Evolutionary conservation across 495 filamentous ascomycete species (phyloP).

Genomic region (Beverwykella pulmonaria): DNA sequence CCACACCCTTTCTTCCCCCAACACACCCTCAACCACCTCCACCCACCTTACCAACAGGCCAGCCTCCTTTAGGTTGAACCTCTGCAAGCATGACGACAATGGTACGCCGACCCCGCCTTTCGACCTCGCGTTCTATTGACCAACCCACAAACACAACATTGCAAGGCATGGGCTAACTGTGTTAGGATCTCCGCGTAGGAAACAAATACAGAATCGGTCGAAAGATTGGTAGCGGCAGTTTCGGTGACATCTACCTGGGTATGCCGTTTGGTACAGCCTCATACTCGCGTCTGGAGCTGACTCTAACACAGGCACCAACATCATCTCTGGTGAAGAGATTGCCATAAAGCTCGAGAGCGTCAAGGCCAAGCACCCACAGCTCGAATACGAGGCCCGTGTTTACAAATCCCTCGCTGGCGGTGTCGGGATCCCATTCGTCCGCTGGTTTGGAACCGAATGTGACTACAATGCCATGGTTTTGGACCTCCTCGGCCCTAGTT

Average conservation of each 20-base stretch:
- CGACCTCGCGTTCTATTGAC: not conserved
- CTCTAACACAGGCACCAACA: constrained; percentile 77
- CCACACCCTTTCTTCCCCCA: constrained; percentile 5
- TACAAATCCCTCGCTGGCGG: constrained; percentile 99
- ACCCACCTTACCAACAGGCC: constrained; percentile 19
- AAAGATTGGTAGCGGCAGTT: constrained; percentile 98
- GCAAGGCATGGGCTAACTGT: constrained; percentile 21
- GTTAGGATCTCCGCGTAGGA: constrained; percentile 96
- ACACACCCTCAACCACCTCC: constrained; percentile 7
- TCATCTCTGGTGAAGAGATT: constrained; percentile 99
- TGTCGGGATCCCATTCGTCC: constrained; percentile 98
- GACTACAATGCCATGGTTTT: constrained; percentile 99
- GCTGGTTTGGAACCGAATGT: constrained; percentile 99
- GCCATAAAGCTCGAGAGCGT: constrained; percentile 99
- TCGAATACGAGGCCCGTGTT: constrained; percentile 99
- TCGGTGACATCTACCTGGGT: constrained; percentile 99
- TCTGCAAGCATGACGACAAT: constrained; percentile 41
- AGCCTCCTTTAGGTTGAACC: constrained; percentile 36
- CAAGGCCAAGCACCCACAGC: constrained; percentile 99
- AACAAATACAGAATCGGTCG: constrained; percentile 99
- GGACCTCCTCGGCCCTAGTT: constrained; percentile 91
- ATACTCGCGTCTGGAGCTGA: constrained; percentile 4
- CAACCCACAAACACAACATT: not conserved
- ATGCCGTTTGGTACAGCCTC: constrained; percentile 37
- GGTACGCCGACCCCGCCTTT: constrained; percentile 37